Conservation (phyloP, 208 protist genomes). For the Crithidia fasciculata region DNA sequence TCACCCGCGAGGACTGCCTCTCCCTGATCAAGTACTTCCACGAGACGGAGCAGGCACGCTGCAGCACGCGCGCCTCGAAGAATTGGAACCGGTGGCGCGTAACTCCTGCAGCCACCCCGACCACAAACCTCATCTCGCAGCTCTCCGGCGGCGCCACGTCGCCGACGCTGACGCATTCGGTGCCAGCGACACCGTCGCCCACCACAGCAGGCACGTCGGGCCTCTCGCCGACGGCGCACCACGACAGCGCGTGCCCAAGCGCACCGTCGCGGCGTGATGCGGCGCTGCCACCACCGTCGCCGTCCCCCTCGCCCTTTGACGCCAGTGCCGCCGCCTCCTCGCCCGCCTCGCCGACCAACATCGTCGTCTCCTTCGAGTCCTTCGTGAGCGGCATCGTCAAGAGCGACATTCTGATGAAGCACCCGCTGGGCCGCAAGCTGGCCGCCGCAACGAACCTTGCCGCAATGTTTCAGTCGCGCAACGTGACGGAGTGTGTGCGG, state of each 20-base stretch:
- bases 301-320: no score
- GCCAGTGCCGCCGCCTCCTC: not conserved
- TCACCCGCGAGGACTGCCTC: slow-evolving; percentile 64
- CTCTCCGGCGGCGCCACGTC: slow-evolving; percentile 9
- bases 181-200: not conserved
- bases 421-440: slow-evolving; percentile 82
- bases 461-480: slow-evolving; percentile 72
- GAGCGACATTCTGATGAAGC: slow-evolving; percentile 80
- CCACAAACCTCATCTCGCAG: not conserved
- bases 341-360: slow-evolving; percentile 11
- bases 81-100: slow-evolving; percentile 16
- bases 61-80: slow-evolving; percentile 1
- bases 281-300: not conserved
- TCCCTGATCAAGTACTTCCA: slow-evolving; percentile 85
- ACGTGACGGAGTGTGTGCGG: slow-evolving; percentile 79
- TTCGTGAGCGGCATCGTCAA: slow-evolving; percentile 84
- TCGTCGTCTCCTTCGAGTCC: slow-evolving; percentile 82
- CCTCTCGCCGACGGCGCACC: no score
- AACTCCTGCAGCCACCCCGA: slow-evolving; percentile 11
- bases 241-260: no score
- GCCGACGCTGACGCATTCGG: not conserved
- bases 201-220: not conserved
- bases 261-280: not conserved
- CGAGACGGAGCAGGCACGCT: slow-evolving; percentile 36
- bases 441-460: slow-evolving; percentile 83